Conservation (phyloP, 352 stramenopile species). For the Pythium brassicae region DNA sequence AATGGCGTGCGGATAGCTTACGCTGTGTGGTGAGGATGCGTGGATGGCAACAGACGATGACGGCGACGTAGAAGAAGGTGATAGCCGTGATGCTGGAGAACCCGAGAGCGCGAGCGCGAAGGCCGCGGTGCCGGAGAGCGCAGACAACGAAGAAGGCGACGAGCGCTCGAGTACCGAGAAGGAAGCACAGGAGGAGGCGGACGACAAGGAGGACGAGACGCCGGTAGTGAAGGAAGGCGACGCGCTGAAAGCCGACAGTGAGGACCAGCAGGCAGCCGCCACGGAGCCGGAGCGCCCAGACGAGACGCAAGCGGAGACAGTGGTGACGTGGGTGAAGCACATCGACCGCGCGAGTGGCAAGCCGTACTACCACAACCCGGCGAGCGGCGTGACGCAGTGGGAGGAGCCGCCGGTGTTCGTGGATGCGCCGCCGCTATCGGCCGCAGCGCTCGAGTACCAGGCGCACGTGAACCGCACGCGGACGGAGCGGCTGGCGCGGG, state of each 20-base stretch:
- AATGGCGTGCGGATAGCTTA: not conserved
- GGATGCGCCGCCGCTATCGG: constrained; percentile 19
- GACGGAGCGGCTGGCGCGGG: constrained; percentile 42
- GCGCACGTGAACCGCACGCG: constrained; percentile 53
- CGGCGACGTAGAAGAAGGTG: not conserved
- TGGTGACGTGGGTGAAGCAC: constrained; percentile 59
- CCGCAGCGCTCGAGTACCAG: constrained; percentile 49
- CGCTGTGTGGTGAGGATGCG: not conserved
- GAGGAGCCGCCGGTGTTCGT: constrained; percentile 48
- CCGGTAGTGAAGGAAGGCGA: not conserved
- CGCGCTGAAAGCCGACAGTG: not conserved
- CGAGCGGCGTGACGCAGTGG: constrained; percentile 68
- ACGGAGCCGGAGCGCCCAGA: not conserved
- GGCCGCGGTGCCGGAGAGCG: no score
- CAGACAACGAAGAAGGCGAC: not conserved
- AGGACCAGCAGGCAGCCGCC: not conserved
- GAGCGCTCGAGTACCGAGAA: not conserved
- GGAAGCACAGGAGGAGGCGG: not conserved
- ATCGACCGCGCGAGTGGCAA: constrained; percentile 62
- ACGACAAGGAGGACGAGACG: not conserved
- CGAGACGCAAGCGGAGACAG: not conserved
- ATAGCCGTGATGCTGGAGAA: not conserved
- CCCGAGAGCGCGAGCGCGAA: not conserved
- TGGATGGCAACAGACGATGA: not conserved
- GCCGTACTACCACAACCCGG: constrained; percentile 69